Conservation (phyloP, 306 rosid species). For the Betula pendula region DNA sequence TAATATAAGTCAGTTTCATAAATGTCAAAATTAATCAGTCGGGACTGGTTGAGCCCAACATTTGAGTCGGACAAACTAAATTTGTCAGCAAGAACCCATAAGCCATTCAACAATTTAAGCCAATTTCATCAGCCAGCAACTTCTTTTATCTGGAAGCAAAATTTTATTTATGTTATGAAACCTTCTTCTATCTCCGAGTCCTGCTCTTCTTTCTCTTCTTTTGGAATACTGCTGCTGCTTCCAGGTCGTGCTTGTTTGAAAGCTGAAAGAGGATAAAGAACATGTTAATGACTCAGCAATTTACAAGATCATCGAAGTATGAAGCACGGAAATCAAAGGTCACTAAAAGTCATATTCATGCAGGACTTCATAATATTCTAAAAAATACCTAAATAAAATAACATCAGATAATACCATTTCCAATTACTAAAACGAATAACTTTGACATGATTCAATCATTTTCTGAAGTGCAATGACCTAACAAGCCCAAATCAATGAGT, state of each 20-base stretch:
- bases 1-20: slow-evolving; percentile 1
- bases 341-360: not conserved
- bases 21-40: slow-evolving; percentile 34
- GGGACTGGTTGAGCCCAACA: slow-evolving; percentile 20
- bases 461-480: not conserved
- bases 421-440: not conserved
- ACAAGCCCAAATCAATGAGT: not conserved
- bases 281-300: slow-evolving; percentile 1
- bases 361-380: not conserved
- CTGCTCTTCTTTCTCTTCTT: slow-evolving; percentile 27
- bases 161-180: slow-evolving; percentile 15
- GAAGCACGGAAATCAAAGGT: not conserved
- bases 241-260: slow-evolving; percentile 34
- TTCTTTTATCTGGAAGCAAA: slow-evolving; percentile 22
- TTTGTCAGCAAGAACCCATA: not conserved
- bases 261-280: slow-evolving; percentile 28
- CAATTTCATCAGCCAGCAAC: slow-evolving; percentile 9
- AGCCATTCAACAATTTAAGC: slow-evolving; percentile 8
- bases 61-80: not conserved
- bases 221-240: slow-evolving; percentile 19
- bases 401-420: not conserved
- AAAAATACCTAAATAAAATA: no score
- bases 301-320: not conserved
- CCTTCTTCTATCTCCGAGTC: slow-evolving; percentile 29
- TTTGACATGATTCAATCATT: slow-evolving; percentile 1